These are phyloP conservation scores for Arachnopeziza araneosa DNA, from an alignment of 2,329 filamentous ascomycete species.

Conservation along the genomic window DNA sequence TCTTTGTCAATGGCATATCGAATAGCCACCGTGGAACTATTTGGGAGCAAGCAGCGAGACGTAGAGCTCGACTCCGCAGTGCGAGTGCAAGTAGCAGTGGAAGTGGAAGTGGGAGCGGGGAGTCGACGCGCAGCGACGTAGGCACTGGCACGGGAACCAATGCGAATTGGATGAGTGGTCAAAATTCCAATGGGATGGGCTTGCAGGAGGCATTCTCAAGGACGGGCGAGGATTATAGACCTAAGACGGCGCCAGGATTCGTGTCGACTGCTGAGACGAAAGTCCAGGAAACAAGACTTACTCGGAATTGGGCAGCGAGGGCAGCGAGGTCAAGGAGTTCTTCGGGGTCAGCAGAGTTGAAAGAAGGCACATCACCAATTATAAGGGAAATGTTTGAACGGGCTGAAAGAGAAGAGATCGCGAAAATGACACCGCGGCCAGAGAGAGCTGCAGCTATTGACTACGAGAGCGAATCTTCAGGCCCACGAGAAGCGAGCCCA, in stretches of 20 bases:
- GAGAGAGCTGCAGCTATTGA: background rate
- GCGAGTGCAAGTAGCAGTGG: background rate
- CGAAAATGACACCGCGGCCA: slow-evolving; percentile 2
- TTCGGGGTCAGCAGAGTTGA: background rate
- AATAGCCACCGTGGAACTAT: background rate
- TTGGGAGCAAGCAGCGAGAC: background rate
- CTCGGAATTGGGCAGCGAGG: background rate
- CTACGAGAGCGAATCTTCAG: slow-evolving; percentile 12
- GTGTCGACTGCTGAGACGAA: background rate
- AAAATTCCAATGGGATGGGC: slow-evolving; percentile 4
- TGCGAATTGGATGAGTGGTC: slow-evolving; percentile 5
- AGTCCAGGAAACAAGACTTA: background rate
- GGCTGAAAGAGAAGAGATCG: background rate
- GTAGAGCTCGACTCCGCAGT: background rate
- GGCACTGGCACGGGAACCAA: background rate
- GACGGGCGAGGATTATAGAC: slow-evolving; percentile 9
- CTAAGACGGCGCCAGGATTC: background rate
- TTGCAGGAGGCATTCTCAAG: slow-evolving; percentile 13
- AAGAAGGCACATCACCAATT: background rate
- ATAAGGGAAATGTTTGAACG: background rate
- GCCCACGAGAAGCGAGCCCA: slow-evolving; percentile 14
- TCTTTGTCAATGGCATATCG: background rate
- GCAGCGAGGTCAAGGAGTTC: background rate
- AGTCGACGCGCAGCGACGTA: background rate
- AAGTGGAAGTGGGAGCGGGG: background rate